These are phyloP conservation scores for Pseudocercospora fuligena DNA, from an alignment of 2,329 filamentous ascomycete genomes.

Conservation along the genomic window DNA sequence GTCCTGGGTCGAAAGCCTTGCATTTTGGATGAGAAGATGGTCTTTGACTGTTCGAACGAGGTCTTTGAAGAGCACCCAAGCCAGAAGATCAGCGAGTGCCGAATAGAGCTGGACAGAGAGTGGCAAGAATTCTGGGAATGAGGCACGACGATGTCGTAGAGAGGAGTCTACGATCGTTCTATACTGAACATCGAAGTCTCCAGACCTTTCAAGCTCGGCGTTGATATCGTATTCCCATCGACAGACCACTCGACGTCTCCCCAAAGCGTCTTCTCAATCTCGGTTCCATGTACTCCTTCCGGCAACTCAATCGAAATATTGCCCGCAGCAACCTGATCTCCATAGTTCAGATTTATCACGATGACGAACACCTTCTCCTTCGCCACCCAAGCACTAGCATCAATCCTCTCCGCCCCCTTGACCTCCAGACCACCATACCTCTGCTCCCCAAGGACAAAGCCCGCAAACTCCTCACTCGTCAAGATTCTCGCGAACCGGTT, in stretches of 20 bases:
- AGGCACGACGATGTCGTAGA: no score
- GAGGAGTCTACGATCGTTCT: background rate
- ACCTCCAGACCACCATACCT: conserved; percentile 33
- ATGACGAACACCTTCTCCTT: conserved; percentile 45
- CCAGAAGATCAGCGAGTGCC: no score
- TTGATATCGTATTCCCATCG: background rate
- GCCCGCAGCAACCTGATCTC: conserved; percentile 10
- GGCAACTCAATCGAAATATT: conserved; percentile 30
- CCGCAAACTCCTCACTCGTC: conserved; percentile 38
- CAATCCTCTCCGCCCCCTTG: conserved; percentile 37
- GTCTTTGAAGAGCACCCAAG: no score
- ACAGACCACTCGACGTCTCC: conserved; percentile 25
- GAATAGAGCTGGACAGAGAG: background rate
- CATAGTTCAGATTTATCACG: conserved; percentile 46
- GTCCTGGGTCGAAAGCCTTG: no score
- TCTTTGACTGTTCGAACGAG: no score
- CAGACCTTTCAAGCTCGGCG: background rate
- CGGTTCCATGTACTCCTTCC: background rate
- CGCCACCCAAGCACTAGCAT: conserved; percentile 50
- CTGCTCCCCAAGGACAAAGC: conserved; percentile 44
- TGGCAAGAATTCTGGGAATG: background rate
- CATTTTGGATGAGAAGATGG: no score
- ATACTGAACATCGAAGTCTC: background rate
- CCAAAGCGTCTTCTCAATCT: conserved; percentile 21
- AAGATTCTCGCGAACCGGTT: conserved; percentile 47